A percentile compares a stretch with the other conserved stretches of the same genome.
Conservation (phyloP, 495 filamentous ascomycete genomes). For the Penicillium chermesinum region DNA sequence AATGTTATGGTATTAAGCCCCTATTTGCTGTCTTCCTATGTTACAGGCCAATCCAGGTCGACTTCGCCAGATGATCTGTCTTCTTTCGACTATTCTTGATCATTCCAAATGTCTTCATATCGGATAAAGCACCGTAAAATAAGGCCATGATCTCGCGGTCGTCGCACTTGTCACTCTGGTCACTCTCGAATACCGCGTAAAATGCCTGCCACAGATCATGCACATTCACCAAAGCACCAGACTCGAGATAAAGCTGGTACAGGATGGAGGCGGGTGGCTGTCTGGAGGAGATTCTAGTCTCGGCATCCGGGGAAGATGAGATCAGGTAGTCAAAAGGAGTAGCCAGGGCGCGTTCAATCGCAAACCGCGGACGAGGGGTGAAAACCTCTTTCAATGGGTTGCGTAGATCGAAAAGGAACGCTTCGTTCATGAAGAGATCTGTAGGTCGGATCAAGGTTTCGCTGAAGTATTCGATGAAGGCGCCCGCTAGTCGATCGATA, state of each 20-base stretch:
- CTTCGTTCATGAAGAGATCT: slow-evolving; percentile 67
- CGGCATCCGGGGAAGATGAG: slow-evolving; percentile 43
- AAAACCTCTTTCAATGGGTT: slow-evolving; percentile 79
- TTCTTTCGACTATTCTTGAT: slow-evolving; percentile 88
- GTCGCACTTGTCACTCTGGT: slow-evolving; percentile 47
- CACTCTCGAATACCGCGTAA: slow-evolving; percentile 64
- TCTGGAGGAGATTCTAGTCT: slow-evolving; percentile 47
- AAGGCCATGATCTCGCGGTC: slow-evolving; percentile 54
- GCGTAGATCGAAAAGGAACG: slow-evolving; percentile 77
- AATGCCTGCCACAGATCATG: slow-evolving; percentile 90
- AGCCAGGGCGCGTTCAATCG: slow-evolving; percentile 74
- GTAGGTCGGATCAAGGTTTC: slow-evolving; percentile 52
- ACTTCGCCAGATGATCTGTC: slow-evolving; percentile 82
- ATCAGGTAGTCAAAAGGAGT: slow-evolving; percentile 82
- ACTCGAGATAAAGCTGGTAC: slow-evolving; percentile 89
- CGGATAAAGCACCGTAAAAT: slow-evolving; percentile 80
- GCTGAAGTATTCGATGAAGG: slow-evolving; percentile 51
- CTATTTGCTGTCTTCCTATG: slow-evolving; percentile 1
- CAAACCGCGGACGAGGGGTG: slow-evolving; percentile 68
- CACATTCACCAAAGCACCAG: slow-evolving; percentile 80
- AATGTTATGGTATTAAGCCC: too few species aligned
- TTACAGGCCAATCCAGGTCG: slow-evolving; percentile 64
- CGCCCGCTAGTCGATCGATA: slow-evolving; percentile 56
- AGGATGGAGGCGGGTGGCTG: slow-evolving; percentile 76
- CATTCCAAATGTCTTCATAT: slow-evolving; percentile 79